These are phyloP conservation scores for Apiospora arundinis DNA, from an alignment of 2,329 filamentous ascomycete species.

Conservation along the genomic window DNA sequence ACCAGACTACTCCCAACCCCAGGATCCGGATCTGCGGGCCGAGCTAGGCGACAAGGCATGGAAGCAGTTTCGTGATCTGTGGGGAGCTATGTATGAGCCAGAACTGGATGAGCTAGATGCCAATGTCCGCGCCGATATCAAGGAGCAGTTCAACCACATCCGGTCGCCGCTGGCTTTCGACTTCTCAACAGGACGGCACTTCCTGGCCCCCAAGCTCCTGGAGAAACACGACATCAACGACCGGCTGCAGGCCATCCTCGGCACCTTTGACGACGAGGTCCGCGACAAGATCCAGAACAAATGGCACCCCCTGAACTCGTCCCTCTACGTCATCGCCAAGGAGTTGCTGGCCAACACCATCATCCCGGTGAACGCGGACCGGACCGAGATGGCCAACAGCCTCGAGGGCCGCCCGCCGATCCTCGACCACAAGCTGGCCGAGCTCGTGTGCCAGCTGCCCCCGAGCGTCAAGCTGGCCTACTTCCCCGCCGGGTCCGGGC, in stretches of 20 bases:
- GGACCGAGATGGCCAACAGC: slow-evolving; percentile 31
- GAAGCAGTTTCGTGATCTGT: background rate
- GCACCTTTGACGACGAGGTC: background rate
- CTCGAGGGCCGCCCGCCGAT: slow-evolving; percentile 30
- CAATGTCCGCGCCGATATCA: background rate
- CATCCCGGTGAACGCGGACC: slow-evolving; percentile 28
- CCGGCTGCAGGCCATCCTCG: background rate
- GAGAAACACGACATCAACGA: background rate
- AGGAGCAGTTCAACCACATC: background rate
- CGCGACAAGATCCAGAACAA: slow-evolving; percentile 23
- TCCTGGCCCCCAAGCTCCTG: background rate
- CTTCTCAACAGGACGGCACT: background rate
- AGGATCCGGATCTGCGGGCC: slow-evolving; percentile 22
- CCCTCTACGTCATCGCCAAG: slow-evolving; percentile 28
- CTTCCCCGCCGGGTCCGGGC: slow-evolving; percentile 15
- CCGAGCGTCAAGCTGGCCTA: slow-evolving; percentile 29
- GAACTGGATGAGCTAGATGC: background rate
- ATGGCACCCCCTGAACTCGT: slow-evolving; percentile 29
- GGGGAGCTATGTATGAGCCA: background rate
- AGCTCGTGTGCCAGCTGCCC: slow-evolving; percentile 25
- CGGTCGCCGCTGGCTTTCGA: background rate
- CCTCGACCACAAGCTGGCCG: slow-evolving; percentile 30
- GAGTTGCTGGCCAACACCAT: slow-evolving; percentile 25
- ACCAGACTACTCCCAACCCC: slow-evolving; percentile 25
- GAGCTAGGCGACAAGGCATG: slow-evolving; percentile 20